Base-by-base conservation (phyloP, 2,329 filamentous ascomycete genomes). In the Xylaria sp. region DNA sequence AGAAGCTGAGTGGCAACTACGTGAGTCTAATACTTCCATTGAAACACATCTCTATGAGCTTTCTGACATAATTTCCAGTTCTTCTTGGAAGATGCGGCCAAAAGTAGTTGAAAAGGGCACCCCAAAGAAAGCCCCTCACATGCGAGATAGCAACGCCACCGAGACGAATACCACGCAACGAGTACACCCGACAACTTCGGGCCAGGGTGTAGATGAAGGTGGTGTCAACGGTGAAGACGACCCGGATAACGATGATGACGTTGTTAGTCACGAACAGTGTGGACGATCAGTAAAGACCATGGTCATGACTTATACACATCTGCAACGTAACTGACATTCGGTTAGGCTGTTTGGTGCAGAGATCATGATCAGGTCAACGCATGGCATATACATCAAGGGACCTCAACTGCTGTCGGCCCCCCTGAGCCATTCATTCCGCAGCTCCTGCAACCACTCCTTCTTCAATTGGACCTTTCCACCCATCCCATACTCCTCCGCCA, bases 351-450 rank as follows among this genome's bases (percentile, higher is more conserved):
- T 43, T 43, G 17, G 40, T 43, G 40, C 17, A 17, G 17, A 43
- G 3, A 9, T 43, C 3, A 12, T 43, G 19, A 17, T 21, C 40
- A 43, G 19, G 40, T 17, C 17, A 43, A 17, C 40, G 17, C 40
- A 23, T 17, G 40, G 19, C 17, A 2, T 43, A n/a, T 21, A 9
- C 28, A 9, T 31, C 5, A 31, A 31, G 28, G 28, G 28, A 31
- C 28, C 28, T 31, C 28, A 31, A 31, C 28, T 31, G 9, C 28
- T 31, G 9, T 9, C 28, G 9, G 28, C 5, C 19, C 52, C 54
- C 43, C 45, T 49, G 2, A 57, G 21, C 54, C 54, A 57, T 25
- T 57, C 54, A 21, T 57, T 57, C 14, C 54, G 42, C 35, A 57
- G 11, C 15, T 57, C 43, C 31, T 57, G 42, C 42, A 49, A 33